Percentiles rank a stretch among this genome's conserved stretches.
Evolutionary conservation across 768 basidiomycete species (phyloP).

Genomic region (Psilocybe cyanescens): DNA sequence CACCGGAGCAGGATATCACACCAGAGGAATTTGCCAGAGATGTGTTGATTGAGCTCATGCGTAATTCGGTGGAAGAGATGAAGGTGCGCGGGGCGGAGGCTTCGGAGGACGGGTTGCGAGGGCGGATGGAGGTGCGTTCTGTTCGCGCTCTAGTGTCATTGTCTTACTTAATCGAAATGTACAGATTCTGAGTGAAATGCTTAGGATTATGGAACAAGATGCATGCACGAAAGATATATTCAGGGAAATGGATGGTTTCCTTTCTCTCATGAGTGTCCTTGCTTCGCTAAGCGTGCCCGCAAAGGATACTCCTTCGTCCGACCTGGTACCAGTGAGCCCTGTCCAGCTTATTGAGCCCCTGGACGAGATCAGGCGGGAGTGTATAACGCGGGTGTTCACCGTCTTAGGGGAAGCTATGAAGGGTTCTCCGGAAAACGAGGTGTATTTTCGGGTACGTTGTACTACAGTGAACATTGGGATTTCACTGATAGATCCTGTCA

Average conservation of each 20-base stretch:
- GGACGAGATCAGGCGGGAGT: slow-evolving; percentile 30
- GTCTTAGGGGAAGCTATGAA: slow-evolving; percentile 68
- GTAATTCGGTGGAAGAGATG: slow-evolving; percentile 68
- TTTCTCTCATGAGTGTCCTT: slow-evolving; percentile 73
- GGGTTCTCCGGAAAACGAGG: slow-evolving; percentile 55
- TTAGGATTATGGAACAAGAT: slow-evolving; percentile 69
- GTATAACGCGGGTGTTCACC: slow-evolving; percentile 61
- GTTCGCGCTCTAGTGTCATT: background rate
- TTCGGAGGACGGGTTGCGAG: slow-evolving; percentile 31
- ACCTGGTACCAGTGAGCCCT: background rate
- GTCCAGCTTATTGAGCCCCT: background rate
- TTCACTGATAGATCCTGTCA: background rate
- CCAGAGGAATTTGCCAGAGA: slow-evolving; percentile 79
- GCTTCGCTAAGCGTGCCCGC: slow-evolving; percentile 52
- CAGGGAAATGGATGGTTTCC: slow-evolving; percentile 81
- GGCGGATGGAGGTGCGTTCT: slow-evolving; percentile 55
- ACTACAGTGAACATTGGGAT: background rate
- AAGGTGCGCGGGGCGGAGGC: slow-evolving; percentile 52
- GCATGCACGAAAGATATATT: slow-evolving; percentile 72
- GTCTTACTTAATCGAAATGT: background rate
- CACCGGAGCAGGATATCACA: slow-evolving; percentile 42
- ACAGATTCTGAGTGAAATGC: slow-evolving; percentile 70
- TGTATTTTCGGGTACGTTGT: slow-evolving; percentile 67
- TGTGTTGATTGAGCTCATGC: slow-evolving; percentile 72
- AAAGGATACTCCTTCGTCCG: background rate